Base-by-base conservation (phyloP, 495 filamentous ascomycete genomes). In the Hyphodiscus hymeniophilus region DNA sequence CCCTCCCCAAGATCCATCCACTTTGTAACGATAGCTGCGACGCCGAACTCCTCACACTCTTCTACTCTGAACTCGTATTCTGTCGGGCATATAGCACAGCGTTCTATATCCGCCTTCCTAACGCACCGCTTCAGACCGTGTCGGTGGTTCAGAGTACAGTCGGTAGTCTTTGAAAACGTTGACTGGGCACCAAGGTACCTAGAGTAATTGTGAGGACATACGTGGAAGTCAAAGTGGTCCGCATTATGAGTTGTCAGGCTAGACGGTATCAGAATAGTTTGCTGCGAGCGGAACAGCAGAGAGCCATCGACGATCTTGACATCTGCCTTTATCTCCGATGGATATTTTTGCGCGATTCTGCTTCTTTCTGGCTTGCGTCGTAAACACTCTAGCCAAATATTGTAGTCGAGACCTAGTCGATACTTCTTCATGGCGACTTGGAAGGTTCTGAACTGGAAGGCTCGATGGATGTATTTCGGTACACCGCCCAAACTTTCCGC, bases 1-100 rank as follows among this genome's bases (percentile, higher is more conserved):
- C 43, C 43, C 17, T 46, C 43, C 22, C 43, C 43, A 34, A 46
- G 43, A 46, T 46, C 43, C 43, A 46, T 35, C 43, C 43, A 46
- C 17, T 46, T 46, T 13, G 43, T 46, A 36, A 46, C 23, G 21
- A 46, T 28, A 18, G 20, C 43, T 20, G 43, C 43, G 36, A 46
- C 43, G 21, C 43, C 28, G 20, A 35, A 46, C 20, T 21, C 31
- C 43, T 13, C 43, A 28, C 43, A 46, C 31, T 46, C 43, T 20
- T 46, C 30, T 5, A 34, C 17, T 18, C 31, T 6, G 32, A 46
- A 13, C 23, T 36, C 30, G 43, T 35, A 46, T 36, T 46, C 43
- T 17, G 31, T 46, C 28, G 43, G 43, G 43, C 43, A 46, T 34
- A 21, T 18, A 7, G 16, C 13, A 47, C 44, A 47, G 22, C 8